Percentiles rank a stretch among this genome's conserved stretches.
Evolutionary conservation across 352 stramenopile species (phyloP).

Genomic region (Globisporangium cederbergense): DNA sequence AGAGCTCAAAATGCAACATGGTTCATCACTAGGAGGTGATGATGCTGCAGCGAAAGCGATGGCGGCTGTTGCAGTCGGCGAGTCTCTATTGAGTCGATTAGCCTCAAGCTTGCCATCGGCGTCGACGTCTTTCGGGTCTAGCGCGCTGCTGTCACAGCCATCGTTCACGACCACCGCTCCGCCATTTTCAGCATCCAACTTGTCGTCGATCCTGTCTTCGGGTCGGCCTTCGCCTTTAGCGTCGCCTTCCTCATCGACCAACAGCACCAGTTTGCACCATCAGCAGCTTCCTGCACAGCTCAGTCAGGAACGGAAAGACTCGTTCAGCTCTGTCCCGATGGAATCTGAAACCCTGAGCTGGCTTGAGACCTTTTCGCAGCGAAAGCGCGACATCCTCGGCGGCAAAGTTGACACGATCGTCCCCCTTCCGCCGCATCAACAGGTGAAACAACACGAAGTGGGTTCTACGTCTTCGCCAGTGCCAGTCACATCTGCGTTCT

Average conservation of each 20-base stretch:
- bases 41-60: constrained; percentile 21
- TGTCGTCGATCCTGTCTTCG: constrained; percentile 12
- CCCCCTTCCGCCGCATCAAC: neutral
- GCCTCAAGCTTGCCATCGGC: constrained; percentile 13
- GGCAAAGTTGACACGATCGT: constrained; percentile 25
- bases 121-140: constrained; percentile 6
- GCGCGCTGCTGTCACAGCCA: neutral
- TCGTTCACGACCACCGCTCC: neutral
- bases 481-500: neutral
- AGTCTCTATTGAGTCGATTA: constrained; percentile 35
- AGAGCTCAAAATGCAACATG: constrained; percentile 2
- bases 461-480: neutral
- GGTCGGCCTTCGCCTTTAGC: neutral
- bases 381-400: constrained; percentile 63
- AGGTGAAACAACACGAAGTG: neutral
- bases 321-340: constrained; percentile 14
- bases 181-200: neutral
- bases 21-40: neutral
- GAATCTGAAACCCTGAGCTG: constrained; percentile 54
- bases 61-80: constrained; percentile 24
- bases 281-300: neutral
- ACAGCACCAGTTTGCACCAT: neutral
- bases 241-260: neutral
- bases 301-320: constrained; percentile 11
- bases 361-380: constrained; percentile 59